Conservation (phyloP, 805 yeast genomes). For the Candida khao-thaluensis region DNA sequence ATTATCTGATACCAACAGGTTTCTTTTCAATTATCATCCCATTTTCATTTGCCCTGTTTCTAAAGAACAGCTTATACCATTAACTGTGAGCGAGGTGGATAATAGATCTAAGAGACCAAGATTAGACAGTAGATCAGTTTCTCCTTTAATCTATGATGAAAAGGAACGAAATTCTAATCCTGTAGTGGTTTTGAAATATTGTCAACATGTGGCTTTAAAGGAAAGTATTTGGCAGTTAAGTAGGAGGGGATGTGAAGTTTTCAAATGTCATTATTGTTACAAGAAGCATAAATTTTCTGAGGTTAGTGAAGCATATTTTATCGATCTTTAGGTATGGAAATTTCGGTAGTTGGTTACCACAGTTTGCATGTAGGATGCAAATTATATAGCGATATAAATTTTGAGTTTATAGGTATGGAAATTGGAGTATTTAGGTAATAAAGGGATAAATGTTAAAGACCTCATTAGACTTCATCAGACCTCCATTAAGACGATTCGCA, state of each 20-base stretch:
- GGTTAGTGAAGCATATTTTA: constrained; percentile 41
- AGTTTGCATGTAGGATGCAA: neutral
- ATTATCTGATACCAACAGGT: constrained; percentile 38
- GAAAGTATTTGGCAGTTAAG: constrained; percentile 44
- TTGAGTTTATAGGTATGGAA: too few species aligned
- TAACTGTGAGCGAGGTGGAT: constrained; percentile 21
- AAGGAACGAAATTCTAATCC: constrained; percentile 26
- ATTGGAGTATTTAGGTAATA: too few species aligned
- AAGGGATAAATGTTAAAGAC: too few species aligned
- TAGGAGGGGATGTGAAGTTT: constrained; percentile 37
- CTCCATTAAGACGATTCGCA: too few species aligned
- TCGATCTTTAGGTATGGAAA: constrained; percentile 23
- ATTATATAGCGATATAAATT: too few species aligned
- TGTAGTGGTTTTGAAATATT: constrained; percentile 41
- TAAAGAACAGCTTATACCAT: constrained; percentile 42
- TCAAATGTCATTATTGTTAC: constrained; percentile 47
- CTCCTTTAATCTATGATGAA: constrained; percentile 6
- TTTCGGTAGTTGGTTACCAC: neutral
- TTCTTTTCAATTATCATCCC: constrained; percentile 42
- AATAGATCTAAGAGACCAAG: constrained; percentile 19
- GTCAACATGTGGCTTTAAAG: constrained; percentile 41
- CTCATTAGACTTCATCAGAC: too few species aligned
- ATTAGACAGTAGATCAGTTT: constrained; percentile 7
- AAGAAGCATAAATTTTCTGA: constrained; percentile 41
- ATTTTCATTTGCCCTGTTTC: constrained; percentile 47